Evolutionary conservation across 2,329 filamentous ascomycete genomes (phyloP).

Genomic region (Neofusicoccum ribis): DNA sequence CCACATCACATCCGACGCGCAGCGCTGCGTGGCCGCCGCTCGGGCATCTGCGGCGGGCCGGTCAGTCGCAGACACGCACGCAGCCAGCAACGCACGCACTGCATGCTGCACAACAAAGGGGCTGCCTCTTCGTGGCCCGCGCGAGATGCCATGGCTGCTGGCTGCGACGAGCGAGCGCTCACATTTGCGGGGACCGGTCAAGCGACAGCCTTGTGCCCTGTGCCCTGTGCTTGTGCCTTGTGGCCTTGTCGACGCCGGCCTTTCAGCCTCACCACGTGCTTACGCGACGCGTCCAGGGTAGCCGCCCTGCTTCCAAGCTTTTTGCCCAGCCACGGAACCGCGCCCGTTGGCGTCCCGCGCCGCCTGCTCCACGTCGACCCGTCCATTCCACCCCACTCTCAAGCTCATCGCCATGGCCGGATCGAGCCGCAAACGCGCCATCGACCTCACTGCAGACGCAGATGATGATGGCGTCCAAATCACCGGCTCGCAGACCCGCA

Average conservation of each 20-base stretch:
- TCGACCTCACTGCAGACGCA: constrained; percentile 43
- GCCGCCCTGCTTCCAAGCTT: not conserved
- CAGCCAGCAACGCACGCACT: not conserved
- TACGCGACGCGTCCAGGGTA: not conserved
- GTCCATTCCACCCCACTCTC: not conserved
- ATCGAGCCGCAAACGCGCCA: constrained; percentile 37
- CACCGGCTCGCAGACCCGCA: constrained; percentile 8
- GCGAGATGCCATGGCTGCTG: not conserved
- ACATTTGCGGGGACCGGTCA: constrained; percentile 13
- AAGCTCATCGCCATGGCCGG: not conserved
- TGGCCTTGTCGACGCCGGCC: not conserved
- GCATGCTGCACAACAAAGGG: constrained; percentile 9
- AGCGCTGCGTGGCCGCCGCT: not conserved
- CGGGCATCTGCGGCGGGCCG: not conserved
- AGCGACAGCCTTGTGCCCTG: not conserved
- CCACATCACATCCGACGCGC: not conserved
- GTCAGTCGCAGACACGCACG: not conserved
- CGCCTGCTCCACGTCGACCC: not conserved
- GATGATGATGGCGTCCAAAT: constrained; percentile 27
- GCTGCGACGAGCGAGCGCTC: not conserved
- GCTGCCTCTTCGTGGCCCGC: not conserved
- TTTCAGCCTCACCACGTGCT: constrained; percentile 11
- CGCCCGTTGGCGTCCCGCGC: not conserved
- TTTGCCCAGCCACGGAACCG: not conserved
- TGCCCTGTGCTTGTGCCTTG: not conserved